Percentiles rank a stretch among this genome's conserved stretches.
Evolutionary conservation across 2,329 filamentous ascomycete genomes (phyloP).

Genomic region (Botrytis pseudocinerea): DNA sequence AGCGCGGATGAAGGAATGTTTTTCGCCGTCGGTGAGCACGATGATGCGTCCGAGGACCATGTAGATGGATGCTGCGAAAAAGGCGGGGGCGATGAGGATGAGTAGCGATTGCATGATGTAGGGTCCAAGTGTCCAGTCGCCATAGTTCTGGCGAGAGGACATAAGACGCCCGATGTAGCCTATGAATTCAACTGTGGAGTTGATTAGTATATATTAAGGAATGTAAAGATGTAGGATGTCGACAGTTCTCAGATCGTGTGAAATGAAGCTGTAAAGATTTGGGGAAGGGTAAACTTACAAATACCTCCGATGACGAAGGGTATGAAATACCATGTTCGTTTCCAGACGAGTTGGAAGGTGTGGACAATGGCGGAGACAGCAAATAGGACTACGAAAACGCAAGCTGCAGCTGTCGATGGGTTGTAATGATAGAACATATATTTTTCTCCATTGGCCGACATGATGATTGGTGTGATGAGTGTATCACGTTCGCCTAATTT

Average conservation of each 20-base stretch:
- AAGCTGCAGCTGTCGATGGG: constrained; percentile 27
- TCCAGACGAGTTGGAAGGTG: constrained; percentile 26
- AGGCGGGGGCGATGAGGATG: constrained; percentile 44
- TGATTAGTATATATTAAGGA: background rate
- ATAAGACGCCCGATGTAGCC: constrained; percentile 42
- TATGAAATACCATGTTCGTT: constrained; percentile 37
- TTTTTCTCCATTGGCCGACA: background rate
- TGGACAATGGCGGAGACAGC: constrained; percentile 24
- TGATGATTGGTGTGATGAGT: background rate
- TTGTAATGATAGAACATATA: constrained; percentile 28
- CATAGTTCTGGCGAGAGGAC: constrained; percentile 30
- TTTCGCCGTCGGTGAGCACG: constrained; percentile 41
- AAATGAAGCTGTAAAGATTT: background rate
- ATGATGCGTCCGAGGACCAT: constrained; percentile 47
- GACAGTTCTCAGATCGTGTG: background rate
- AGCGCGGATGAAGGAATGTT: constrained; percentile 41
- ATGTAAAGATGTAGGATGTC: background rate
- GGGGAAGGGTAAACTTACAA: background rate
- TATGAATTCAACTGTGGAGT: constrained; percentile 45
- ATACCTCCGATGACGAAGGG: constrained; percentile 38
- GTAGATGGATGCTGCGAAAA: constrained; percentile 46
- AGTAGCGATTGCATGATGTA: constrained; percentile 44
- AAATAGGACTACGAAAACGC: constrained; percentile 29
- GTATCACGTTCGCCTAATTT: background rate
- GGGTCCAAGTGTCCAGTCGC: constrained; percentile 34